Evolutionary conservation across 345 rosid genomes (phyloP).

Genomic region (Citrus inodora): DNA sequence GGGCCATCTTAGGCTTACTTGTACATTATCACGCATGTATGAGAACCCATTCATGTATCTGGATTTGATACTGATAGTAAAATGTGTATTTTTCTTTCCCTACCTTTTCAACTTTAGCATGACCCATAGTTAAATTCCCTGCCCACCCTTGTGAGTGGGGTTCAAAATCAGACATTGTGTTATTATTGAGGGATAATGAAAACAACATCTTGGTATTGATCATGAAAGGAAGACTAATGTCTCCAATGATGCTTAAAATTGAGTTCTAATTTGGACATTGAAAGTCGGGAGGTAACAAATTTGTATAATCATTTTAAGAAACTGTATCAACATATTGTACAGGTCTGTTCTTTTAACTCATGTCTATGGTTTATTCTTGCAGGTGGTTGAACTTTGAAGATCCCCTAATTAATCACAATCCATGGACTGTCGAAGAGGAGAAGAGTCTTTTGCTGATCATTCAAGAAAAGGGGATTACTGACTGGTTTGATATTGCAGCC

Average conservation of each 20-base stretch:
- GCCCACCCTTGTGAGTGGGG: background rate
- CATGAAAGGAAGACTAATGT: background rate
- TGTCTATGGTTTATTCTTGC: slow-evolving; percentile 15
- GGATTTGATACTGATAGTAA: background rate
- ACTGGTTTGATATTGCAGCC: slow-evolving; percentile 71
- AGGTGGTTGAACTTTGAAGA: slow-evolving; percentile 92
- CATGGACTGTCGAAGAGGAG: slow-evolving; percentile 73
- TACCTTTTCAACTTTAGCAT: background rate
- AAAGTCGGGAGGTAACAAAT: background rate
- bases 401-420: slow-evolving; percentile 58
- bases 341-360: background rate
- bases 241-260: background rate
- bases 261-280: background rate
- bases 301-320: background rate
- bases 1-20: background rate
- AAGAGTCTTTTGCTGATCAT: slow-evolving; percentile 51
- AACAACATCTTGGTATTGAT: background rate
- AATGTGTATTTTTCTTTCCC: no score
- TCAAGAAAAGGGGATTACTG: slow-evolving; percentile 53
- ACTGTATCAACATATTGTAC: background rate
- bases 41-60: background rate
- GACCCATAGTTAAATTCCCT: background rate
- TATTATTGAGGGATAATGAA: background rate
- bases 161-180: background rate
- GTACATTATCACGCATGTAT: background rate